Evolutionary conservation across 148 eudicot genomes (phyloP), one percentile per base, ranked within the genome.

Genomic region (Chenopodium album): DNA sequence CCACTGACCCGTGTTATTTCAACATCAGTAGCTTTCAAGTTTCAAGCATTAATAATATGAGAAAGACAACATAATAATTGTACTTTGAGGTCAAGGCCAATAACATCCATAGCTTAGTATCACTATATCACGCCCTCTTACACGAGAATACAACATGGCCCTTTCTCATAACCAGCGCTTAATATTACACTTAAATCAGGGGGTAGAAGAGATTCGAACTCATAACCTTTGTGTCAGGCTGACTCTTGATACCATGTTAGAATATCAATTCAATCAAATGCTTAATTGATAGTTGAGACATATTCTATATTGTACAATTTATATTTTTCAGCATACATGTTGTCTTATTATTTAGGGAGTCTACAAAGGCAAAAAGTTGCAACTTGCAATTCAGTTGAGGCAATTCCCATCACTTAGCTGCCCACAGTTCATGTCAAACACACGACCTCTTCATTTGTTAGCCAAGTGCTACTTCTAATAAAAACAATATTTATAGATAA

Each of bases 391-490:
- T 78, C 67, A 47, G 29, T 41, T 41, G 8, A 6, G 2, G 9
- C 23, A 78, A 5, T 67, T 80, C 46, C 71, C 29, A 26, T 22
- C 68, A 2, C 29, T 52, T 41, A 23, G 17, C 37, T 79, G 17
- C 46, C 31, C 0, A 7, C 44, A 19, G 62, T 52, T 41, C 26
- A 80, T 80, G 82, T 41, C 52, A 4, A 80, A 72, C 82, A 80
- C 82, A 80, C 82, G 82, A 62, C 71, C 16, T 23, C 23, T 50
- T 32, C 23, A 7, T 23, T 26, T 8, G 23, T 22, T 56, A 17
- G 22, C 22, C 62, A 41, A 41, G 44, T 41, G 44, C 44, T 41
- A 41, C 41, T 34, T 34, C 41, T 34, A 34, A 34, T 34, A 34
- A 34, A 34, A 34, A 34, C 41, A 34, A 34, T 34, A 31, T 31